Base-by-base conservation (phyloP, 2,329 filamentous ascomycete genomes). In the Nothopassalora personata region DNA sequence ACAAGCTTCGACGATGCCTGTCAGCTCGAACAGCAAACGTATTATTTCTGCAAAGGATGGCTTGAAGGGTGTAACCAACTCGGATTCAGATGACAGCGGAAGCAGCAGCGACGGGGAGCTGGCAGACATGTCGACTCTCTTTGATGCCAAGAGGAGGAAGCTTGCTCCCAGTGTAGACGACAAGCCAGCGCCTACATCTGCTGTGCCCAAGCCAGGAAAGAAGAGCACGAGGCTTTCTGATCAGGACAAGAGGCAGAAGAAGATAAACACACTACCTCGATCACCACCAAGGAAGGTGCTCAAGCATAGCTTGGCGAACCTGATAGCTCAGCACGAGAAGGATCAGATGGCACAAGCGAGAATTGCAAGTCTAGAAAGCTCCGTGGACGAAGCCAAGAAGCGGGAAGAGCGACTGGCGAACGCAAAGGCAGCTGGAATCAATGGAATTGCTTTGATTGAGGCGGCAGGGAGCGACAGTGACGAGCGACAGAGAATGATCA, bases 1-100 rank as follows among this genome's bases (percentile, higher is more conserved):
- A 13, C 64, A 63, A 59, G 49, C 57, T 6, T 60, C 64, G 19
- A 39, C 45, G 8, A 51, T 54, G 18, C 46, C 54, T 4, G 36
- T 60, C 48, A 63, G 58, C 45, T 60, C 61, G 9, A 53, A 54
- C 39, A 72, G 52, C 77, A 83, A 71, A 77, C 84, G 66, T 73
- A 71, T 76, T 15, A 59, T 83, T 11, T 76, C 87, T 57, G 60
- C 60, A 6, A 88, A 77, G 59, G 76, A 81, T 66, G 83, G 83
- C 2, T 71, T 79, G 55, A 73, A 79, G 57, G 71, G 80, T 3
- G 77, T 92, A 45, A 80, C 67, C 9, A 70, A 73, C 34, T 74
- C 72, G 1, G 72, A 74, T 53, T 72, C 72, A 1, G 72, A 69
- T 36, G 68, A 67, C 28, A 62, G 59, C 36, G 66, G 66, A 50